Conservation (phyloP, 2,329 filamentous ascomycete species). For the Zalaria sp. region DNA sequence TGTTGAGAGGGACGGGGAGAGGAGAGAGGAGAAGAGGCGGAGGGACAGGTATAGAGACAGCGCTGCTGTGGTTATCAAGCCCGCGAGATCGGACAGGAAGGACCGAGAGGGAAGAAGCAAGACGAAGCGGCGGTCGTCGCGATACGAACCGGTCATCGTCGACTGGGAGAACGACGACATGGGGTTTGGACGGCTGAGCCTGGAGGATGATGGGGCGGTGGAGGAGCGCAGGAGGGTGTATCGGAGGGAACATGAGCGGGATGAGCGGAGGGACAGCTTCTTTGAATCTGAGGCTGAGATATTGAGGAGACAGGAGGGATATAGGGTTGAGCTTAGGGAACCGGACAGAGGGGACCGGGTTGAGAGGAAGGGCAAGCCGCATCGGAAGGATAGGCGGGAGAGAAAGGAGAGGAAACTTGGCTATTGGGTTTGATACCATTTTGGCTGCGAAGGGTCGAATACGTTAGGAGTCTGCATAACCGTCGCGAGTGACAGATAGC, state of each 20-base stretch:
- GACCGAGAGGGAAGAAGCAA: slow-evolving; percentile 3
- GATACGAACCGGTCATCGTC: slow-evolving; percentile 7
- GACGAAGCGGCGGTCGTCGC: neutral
- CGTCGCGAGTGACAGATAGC: too few species aligned
- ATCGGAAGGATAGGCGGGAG: too few species aligned
- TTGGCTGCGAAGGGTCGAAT: too few species aligned
- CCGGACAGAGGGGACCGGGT: slow-evolving; percentile 10
- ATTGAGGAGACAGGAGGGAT: slow-evolving; percentile 11
- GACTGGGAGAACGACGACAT: slow-evolving; percentile 12
- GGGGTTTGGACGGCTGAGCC: neutral
- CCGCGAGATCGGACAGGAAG: slow-evolving; percentile 2
- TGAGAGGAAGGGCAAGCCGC: neutral
- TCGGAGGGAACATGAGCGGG: slow-evolving; percentile 23
- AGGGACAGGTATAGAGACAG: neutral
- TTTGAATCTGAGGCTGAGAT: too few species aligned
- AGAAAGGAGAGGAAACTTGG: too few species aligned
- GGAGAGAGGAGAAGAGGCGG: neutral
- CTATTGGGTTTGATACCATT: too few species aligned
- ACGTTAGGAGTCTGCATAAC: too few species aligned
- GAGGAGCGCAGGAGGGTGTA: slow-evolving; percentile 23
- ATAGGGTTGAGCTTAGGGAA: slow-evolving; percentile 27
- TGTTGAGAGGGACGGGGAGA: slow-evolving; percentile 19
- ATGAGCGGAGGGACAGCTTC: slow-evolving; percentile 10
- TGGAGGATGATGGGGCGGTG: neutral
- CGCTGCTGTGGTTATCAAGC: slow-evolving; percentile 7